Evolutionary conservation across 164 flowering plant genomes (phyloP), one percentile per base, ranked within the genome.

Genomic region (Kalanchoe fedtschenkoi): DNA sequence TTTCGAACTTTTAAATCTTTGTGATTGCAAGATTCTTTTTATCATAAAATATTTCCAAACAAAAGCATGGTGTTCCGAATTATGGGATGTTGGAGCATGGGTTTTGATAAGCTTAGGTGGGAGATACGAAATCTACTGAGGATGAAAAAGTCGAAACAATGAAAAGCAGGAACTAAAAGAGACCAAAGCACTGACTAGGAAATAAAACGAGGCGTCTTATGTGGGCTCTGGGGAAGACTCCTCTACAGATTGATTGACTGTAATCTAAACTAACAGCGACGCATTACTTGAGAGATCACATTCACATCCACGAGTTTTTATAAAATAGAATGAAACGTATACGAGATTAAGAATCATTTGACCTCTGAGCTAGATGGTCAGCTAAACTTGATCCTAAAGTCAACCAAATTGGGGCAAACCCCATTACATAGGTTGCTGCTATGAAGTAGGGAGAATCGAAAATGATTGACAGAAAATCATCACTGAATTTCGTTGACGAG

Each of bases 21-120:
- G 56, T 51, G 56, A 32, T 17, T 51, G 32, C 32, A 51, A 51
- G 32, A 32, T 37, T 8, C 14, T 37, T 37, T 9, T 8, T 37
- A 37, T 47, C 42, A 60, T 70, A 70, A 65, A 29, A 35, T 21
- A 41, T 55, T 47, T 65, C 42, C 34, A 44, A 51, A 42, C 67
- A 66, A 71, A 72, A 66, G 58, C 57, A 35, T 22, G 64, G 42
- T 51, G 22, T 26, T 70, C 68, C 60, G 55, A n/a, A 64, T 53
- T 32, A 66, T 61, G 62, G 43, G 60, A 62, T 16, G 60, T 38
- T 41, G 30, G 35, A 68, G 63, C 67, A 70, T 66, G 66, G 58
- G 73, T 26, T 26, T 51, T 2, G 11, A 32, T 37, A 37, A 37
- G 39, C 2, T 37, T 9, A 8, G 39, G 11, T n/a, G 11, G 13